Evolutionary conservation across 768 basidiomycete genomes (phyloP).

Genomic region (Hirschioporus abietinus): DNA sequence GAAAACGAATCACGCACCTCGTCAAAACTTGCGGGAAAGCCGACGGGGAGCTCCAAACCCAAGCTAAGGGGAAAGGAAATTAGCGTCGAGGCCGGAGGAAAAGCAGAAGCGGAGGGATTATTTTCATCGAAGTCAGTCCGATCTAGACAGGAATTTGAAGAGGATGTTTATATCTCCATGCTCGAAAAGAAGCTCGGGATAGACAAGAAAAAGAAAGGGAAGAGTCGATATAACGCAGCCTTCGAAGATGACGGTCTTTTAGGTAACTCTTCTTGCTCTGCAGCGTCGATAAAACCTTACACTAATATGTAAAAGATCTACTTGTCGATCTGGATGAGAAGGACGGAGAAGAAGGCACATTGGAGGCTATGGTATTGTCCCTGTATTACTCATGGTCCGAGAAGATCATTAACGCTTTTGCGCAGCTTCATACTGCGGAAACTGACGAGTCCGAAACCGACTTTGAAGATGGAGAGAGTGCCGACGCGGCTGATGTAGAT

Average conservation of each 20-base stretch:
- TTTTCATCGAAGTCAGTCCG: slow-evolving; percentile 12
- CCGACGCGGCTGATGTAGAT: slow-evolving; percentile 16
- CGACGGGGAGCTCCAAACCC: neutral
- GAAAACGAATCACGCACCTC: neutral
- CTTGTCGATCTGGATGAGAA: slow-evolving; percentile 24
- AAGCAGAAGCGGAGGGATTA: neutral
- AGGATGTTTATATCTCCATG: slow-evolving; percentile 83
- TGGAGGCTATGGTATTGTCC: neutral
- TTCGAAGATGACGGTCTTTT: slow-evolving; percentile 77
- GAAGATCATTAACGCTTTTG: slow-evolving; percentile 2
- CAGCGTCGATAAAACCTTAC: neutral
- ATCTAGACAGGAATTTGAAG: slow-evolving; percentile 49
- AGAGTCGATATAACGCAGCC: slow-evolving; percentile 30
- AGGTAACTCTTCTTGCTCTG: slow-evolving; percentile 42
- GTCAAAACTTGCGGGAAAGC: neutral
- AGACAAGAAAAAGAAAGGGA: slow-evolving; percentile 34
- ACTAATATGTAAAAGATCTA: slow-evolving; percentile 17
- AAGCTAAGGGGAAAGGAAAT: neutral
- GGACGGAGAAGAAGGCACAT: slow-evolving; percentile 16
- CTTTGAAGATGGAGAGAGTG: slow-evolving; percentile 22
- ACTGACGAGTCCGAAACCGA: slow-evolving; percentile 16
- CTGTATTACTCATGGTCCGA: slow-evolving; percentile 2
- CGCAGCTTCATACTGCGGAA: slow-evolving; percentile 1
- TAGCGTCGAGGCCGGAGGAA: neutral
- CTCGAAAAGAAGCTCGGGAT: slow-evolving; percentile 75